Base-by-base conservation (phyloP, 2,329 filamentous ascomycete genomes). In the Hirsutella minnesotensis region DNA sequence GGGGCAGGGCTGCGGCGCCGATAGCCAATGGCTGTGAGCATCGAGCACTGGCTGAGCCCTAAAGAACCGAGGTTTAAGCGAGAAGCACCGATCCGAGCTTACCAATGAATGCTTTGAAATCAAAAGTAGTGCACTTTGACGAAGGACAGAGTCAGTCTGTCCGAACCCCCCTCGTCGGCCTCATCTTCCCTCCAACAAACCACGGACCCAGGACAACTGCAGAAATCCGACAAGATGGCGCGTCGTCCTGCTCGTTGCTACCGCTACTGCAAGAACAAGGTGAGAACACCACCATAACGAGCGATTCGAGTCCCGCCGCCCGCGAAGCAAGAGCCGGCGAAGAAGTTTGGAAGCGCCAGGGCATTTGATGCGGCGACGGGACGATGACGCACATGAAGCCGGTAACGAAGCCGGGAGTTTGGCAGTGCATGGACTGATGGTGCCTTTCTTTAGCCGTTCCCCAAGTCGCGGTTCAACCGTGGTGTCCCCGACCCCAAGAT, bases 261-360 rank as follows among this genome's bases (percentile, higher is more conserved):
- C 82, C 84, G 92, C 68, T 98, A 98, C 86, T 98, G 92, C 89
- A 98, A 98, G 87, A 98, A 96, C 84, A 95, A 95, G 88, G 88
- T 94, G 68, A 73, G 83, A 40, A 19, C 15, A 9, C 3, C 15
- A 9, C 15, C 7, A 7, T 27, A 7, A 7, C 24, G 12, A 27
- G 24, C 12, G 7, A 7, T 27, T 27, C 33, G n/a, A 35, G 3
- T 35, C 15, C 2, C 33, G 33, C 15, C 9, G 12, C 33, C 33
- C n/a, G 15, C 16, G 33, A 35, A 16, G 8, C 16, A 9, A 16
- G n/a, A 15, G 31, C n/a, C n/a, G 10, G 8, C 16, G 33, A 18
- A 13, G 12, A 16, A 33, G 7, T 33, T 33, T n/a, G 24, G 12
- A n/a, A n/a, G n/a, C n/a, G 7, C 13, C 27, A 8, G 27, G 27